These are phyloP conservation scores for Erodium trifolium DNA, from an alignment of 441 rosid genomes.

Conservation along the genomic window DNA sequence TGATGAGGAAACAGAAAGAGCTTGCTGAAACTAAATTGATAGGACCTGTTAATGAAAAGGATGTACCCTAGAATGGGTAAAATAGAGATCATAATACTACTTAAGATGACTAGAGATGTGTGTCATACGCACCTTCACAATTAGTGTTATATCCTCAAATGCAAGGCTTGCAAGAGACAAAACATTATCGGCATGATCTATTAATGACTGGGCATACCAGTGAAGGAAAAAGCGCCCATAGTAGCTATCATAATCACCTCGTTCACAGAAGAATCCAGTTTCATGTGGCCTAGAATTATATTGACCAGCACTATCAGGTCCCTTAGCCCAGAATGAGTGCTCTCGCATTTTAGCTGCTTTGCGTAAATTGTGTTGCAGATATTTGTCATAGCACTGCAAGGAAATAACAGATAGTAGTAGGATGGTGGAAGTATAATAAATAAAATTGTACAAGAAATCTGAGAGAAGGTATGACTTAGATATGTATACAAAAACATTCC, in stretches of 20 bases:
- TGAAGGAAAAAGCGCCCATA: slow-evolving; percentile 68
- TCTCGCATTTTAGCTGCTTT: slow-evolving; percentile 58
- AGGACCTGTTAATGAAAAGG: not conserved
- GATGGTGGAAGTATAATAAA: slow-evolving; percentile 9
- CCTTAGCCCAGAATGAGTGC: slow-evolving; percentile 57
- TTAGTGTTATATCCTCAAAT: slow-evolving; percentile 53
- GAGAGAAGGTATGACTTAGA: not conserved
- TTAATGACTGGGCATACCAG: slow-evolving; percentile 56
- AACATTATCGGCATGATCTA: slow-evolving; percentile 52
- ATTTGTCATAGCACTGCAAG: slow-evolving; percentile 63
- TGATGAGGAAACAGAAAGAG: not conserved
- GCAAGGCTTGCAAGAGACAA: slow-evolving; percentile 61
- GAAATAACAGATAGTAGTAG: slow-evolving; percentile 17
- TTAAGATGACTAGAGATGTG: slow-evolving; percentile 10
- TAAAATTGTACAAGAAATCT: not conserved
- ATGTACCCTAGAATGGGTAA: not conserved
- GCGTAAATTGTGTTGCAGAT: slow-evolving; percentile 46
- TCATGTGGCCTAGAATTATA: slow-evolving; percentile 62
- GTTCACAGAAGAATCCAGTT: slow-evolving; percentile 60
- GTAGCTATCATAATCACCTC: slow-evolving; percentile 74
- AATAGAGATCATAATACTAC: not conserved
- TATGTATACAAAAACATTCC: not conserved
- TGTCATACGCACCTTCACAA: slow-evolving; percentile 44
- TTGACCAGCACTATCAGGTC: slow-evolving; percentile 67
- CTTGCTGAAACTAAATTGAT: not conserved